Evolutionary conservation across 2,329 filamentous ascomycete species (phyloP).

Genomic region (Eurotiales sp.): DNA sequence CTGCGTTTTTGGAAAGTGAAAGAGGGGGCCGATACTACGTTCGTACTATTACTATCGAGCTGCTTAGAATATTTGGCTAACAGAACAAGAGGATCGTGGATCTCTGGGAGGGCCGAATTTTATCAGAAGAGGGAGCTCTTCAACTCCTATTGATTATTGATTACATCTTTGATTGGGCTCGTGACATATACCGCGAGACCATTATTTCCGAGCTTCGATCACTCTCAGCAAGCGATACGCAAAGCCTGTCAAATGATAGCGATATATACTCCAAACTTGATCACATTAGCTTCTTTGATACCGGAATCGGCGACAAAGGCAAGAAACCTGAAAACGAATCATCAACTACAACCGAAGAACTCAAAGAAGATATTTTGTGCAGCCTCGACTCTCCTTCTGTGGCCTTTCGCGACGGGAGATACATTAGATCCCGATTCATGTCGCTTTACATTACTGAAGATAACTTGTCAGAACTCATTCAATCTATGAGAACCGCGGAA

Average conservation of each 20-base stretch:
- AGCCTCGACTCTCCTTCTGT: background rate
- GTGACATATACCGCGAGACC: background rate
- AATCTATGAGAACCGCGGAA: background rate
- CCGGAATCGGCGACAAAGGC: background rate
- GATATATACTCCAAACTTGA: background rate
- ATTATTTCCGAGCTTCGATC: background rate
- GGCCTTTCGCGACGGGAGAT: background rate
- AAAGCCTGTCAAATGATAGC: background rate
- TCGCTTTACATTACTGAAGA: background rate
- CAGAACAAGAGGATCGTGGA: background rate
- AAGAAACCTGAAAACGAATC: background rate
- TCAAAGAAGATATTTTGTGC: background rate
- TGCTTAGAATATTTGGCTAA: background rate
- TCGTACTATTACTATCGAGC: background rate
- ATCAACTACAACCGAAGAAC: background rate
- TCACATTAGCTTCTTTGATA: background rate
- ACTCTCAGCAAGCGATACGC: background rate
- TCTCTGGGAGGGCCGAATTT: background rate
- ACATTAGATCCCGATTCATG: background rate
- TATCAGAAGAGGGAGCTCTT: background rate
- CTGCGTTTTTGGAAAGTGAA: background rate
- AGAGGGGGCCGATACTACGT: background rate
- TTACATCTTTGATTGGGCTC: conserved; percentile 1
- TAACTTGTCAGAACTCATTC: background rate
- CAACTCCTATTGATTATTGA: background rate